Base-by-base conservation (phyloP, 2,329 filamentous ascomycete species). In the Metarhizium guizhouense region DNA sequence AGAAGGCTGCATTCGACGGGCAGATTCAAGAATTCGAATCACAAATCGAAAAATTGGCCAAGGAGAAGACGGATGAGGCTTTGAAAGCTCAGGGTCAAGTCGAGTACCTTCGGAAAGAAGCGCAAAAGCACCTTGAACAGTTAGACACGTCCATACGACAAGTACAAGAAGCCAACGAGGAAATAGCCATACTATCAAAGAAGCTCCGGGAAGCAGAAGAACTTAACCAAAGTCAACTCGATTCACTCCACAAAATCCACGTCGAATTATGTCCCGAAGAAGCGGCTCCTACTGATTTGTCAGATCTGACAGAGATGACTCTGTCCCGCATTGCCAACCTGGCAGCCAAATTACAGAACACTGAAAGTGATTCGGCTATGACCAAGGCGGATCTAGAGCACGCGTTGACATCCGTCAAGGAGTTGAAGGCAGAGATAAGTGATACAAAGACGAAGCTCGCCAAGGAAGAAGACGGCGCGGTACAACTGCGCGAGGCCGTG, bases 1-100 rank as follows among this genome's bases (percentile, higher is more conserved):
- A 94, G 64, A 88, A 85, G 64, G 83, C 82, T 4, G 80, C 81
- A 2, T 79, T 85, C 48, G 86, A 93, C 59, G 82, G 87, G 50
- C 85, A 79, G 56, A 75, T 91, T 36, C 83, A 83, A 49, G 75
- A 78, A 8, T 77, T 96, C 1, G 82, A 91, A 63, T 75, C 81
- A 16, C 88, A 96, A 62, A 72, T 95, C 16, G 83, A 89, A 55
- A 80, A 78, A 52, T 69, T 86, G 16, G 76, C 74, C 40, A 80
- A 80, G 58, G 79, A 85, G 58, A 75, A 76, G 58, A 74, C 75
- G 45, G 83, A 85, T 42, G 82, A 84, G 54, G 64, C 70, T 2
- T 74, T 82, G 49, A 84, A 82, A 59, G 74, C 75, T 0, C 81
- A 86, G 59, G 82, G 81, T 2, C 83, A 87, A 62, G 74, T 85